Conservation (phyloP, 768 basidiomycete species). For the Arthromyces matolae region DNA sequence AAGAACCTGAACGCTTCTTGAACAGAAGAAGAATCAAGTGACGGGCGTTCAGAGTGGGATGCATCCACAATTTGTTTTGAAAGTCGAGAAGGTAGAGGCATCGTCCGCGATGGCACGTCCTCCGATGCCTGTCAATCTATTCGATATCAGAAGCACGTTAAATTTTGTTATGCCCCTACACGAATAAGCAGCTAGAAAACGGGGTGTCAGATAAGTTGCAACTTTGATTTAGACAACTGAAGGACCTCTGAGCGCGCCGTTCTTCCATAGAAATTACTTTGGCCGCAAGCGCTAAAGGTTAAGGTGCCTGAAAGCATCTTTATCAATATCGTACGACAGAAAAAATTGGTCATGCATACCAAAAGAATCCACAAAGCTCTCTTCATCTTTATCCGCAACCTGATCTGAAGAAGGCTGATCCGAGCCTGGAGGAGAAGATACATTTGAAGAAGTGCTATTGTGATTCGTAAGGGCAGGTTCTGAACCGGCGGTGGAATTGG, state of each 20-base stretch:
- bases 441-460: not conserved
- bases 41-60: constrained; percentile 30
- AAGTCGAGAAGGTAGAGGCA: constrained; percentile 20
- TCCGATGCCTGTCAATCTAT: constrained; percentile 20
- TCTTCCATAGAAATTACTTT: constrained; percentile 55
- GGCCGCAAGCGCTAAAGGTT: constrained; percentile 50
- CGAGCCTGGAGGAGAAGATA: not conserved
- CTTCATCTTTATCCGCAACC: constrained; percentile 31
- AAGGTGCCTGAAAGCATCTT: constrained; percentile 45
- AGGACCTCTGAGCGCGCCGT: constrained; percentile 68
- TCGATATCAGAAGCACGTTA: not conserved
- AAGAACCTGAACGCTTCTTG: constrained; percentile 42
- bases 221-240: not conserved
- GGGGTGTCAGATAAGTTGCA: not conserved
- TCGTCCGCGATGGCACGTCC: constrained; percentile 16
- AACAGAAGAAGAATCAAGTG: constrained; percentile 33
- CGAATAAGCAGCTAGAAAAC: constrained; percentile 53
- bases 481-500: not conserved
- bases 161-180: constrained; percentile 27
- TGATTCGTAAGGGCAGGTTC: not conserved
- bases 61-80: constrained; percentile 37
- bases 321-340: not conserved
- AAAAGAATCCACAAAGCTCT: constrained; percentile 45
- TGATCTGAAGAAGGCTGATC: not conserved
- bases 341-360: constrained; percentile 26